phyloP scores from a whole-genome alignment of 805 yeast species.

The Candida andamanensis region DNA sequence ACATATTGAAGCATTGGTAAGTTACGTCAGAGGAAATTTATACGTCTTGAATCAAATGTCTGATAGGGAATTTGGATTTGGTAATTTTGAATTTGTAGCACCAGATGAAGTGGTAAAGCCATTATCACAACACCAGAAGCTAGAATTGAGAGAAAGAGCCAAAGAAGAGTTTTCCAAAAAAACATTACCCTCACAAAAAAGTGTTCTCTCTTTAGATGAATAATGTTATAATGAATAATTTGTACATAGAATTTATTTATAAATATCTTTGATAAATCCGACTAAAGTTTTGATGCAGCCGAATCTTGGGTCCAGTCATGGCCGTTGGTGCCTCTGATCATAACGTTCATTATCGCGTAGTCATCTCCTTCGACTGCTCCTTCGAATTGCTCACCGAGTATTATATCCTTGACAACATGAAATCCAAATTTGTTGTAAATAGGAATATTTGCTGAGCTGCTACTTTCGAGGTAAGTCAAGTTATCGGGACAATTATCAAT shows the following conservation, averaged over 20 bases:
- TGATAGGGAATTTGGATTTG: slow-evolving; percentile 91
- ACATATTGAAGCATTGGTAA: slow-evolving; percentile 83
- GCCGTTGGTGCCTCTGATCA: slow-evolving; percentile 37
- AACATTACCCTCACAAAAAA: slow-evolving; percentile 56
- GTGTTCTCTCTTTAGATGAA: slow-evolving; percentile 39
- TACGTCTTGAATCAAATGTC: slow-evolving; percentile 81
- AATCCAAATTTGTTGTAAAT: slow-evolving; percentile 51
- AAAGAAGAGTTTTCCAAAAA: slow-evolving; percentile 49
- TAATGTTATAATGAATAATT: slow-evolving; percentile 9
- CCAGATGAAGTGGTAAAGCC: slow-evolving; percentile 76
- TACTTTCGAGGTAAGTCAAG: slow-evolving; percentile 48
- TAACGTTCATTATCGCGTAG: slow-evolving; percentile 39
- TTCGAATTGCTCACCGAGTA: slow-evolving; percentile 31
- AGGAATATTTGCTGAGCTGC: slow-evolving; percentile 43
- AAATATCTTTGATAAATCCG: too few relatives aligned
- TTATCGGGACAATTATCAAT: slow-evolving; percentile 37
- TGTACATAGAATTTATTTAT: slow-evolving; percentile 1
- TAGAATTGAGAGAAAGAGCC: slow-evolving; percentile 45
- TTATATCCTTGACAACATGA: slow-evolving; percentile 43
- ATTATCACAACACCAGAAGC: slow-evolving; percentile 61
- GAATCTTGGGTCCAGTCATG: slow-evolving; percentile 26
- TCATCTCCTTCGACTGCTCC: slow-evolving; percentile 32
- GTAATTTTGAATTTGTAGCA: slow-evolving; percentile 77
- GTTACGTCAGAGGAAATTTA: slow-evolving; percentile 83
- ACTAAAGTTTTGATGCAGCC: too few relatives aligned